A percentile compares a stretch with the other conserved stretches of the same genome.
Evolutionary conservation across 176 grass and related monocot species (phyloP).

Genomic region (Hsuehochloa calcarea): DNA sequence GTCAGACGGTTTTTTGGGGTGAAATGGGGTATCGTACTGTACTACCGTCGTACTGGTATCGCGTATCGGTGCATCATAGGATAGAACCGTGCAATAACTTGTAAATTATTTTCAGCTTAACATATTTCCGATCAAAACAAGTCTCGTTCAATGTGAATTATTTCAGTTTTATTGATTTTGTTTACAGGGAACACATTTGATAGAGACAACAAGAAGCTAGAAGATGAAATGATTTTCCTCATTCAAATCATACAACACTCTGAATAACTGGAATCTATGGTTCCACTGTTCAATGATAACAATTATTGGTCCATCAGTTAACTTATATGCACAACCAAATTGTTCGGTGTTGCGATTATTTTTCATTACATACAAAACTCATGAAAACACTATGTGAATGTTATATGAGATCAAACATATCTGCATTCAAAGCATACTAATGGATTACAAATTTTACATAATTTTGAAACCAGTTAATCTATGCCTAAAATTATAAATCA

Average conservation of each 20-base stretch:
- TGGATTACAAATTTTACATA: neutral
- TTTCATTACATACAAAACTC: neutral
- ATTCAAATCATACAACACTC: neutral
- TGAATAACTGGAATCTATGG: neutral
- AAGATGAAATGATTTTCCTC: neutral
- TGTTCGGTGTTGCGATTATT: neutral
- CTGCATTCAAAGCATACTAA: neutral
- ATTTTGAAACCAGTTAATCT: neutral
- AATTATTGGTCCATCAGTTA: neutral
- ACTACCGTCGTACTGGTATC: too few relatives aligned
- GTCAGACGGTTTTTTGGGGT: too few relatives aligned
- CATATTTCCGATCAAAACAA: neutral
- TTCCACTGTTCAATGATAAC: neutral
- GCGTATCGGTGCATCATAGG: too few relatives aligned
- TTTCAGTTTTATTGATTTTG: neutral
- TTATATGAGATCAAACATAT: neutral
- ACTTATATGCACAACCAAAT: neutral
- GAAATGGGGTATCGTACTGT: too few relatives aligned
- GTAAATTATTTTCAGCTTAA: neutral
- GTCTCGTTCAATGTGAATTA: neutral
- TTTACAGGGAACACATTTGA: neutral
- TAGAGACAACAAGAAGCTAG: neutral
- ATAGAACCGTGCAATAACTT: neutral
- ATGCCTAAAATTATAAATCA: neutral
- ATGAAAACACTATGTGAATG: neutral